Base-by-base conservation (phyloP, 306 rosid genomes). In the Elaeagnus macrophylla region DNA sequence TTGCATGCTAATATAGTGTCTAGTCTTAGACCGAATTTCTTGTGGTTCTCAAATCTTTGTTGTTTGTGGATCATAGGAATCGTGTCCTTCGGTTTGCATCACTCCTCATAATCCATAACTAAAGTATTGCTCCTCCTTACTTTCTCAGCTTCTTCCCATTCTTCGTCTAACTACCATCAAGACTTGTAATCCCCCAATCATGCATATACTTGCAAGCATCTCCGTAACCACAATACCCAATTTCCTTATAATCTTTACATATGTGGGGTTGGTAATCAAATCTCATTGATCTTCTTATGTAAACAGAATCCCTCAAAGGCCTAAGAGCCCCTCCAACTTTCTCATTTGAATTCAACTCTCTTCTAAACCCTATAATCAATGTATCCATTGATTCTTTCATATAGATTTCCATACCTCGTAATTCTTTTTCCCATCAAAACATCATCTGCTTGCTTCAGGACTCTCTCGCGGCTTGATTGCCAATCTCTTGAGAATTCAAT, bases 181-280 rank as follows among this genome's bases (percentile, higher is more conserved):
- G 94, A 67, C 71, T 88, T 84, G 79, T 88, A 88, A 61, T 88
- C 61, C 94, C 96, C 11, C 94, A 84, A 68, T 84, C 96, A 68
- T 88, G 96, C 96, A 84, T 82, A 62, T 84, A 88, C 67, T 88
- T 84, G 61, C 91, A 84, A 0, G 96, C 50, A 68, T 84, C 91
- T 51, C 91, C 96, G 53, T 84, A 84, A 12, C 94, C 94, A 72
- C 91, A 82, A 50, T 81, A 88, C 48, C 94, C 90, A 39, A 90
- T 84, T 72, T 84, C 90, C 75, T 88, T 88, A 72, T 82, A 88
- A 67, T 88, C 96, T 75, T 81, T 88, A 64, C 96, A 88, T 48
- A 81, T 84, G 64, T 84, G 94, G n/a, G 94, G 96, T 74, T 88
- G 94, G 72, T 88, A 88, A 82, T 88, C 90, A 74, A 84, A 81